Conservation (phyloP, 768 basidiomycete species). For the Podaxis sp. region DNA sequence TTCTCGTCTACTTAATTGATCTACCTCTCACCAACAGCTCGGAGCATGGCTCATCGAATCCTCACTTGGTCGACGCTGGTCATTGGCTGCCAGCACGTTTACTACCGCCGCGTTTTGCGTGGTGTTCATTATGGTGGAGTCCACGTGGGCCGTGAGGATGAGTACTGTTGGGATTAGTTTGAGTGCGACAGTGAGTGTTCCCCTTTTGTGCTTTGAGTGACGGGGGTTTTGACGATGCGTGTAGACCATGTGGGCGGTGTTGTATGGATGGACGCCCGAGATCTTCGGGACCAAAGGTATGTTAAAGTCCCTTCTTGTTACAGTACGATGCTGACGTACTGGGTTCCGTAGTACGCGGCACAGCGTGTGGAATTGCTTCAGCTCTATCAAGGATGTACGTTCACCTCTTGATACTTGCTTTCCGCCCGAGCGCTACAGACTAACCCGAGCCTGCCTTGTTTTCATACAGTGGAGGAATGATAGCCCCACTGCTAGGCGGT, state of each 20-base stretch:
- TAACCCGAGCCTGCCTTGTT: conserved; percentile 9
- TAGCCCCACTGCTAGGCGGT: conserved; percentile 81
- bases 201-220: not conserved
- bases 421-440: not conserved
- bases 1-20: not conserved
- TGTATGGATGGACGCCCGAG: conserved; percentile 89
- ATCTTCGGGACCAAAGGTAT: conserved; percentile 78
- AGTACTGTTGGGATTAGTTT: conserved; percentile 79
- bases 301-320: conserved; percentile 11
- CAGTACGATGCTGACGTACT: conserved; percentile 3
- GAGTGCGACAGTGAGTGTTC: conserved; percentile 59
- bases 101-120: conserved; percentile 74
- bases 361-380: conserved; percentile 85
- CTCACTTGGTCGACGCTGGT: conserved; percentile 64
- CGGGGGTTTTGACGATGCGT: not conserved
- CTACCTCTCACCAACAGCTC: conserved; percentile 44
- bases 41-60: conserved; percentile 85
- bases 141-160: conserved; percentile 57
- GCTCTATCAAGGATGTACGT: conserved; percentile 82
- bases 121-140: conserved; percentile 61
- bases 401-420: not conserved
- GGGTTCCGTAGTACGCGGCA: conserved; percentile 64
- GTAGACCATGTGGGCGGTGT: conserved; percentile 84
- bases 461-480: conserved; percentile 76
- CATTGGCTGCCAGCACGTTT: conserved; percentile 75